Percentiles rank a stretch among this genome's conserved stretches.
These are phyloP conservation scores for Multifurca ochricompacta DNA, from an alignment of 768 basidiomycete species.

Conservation along the genomic window DNA sequence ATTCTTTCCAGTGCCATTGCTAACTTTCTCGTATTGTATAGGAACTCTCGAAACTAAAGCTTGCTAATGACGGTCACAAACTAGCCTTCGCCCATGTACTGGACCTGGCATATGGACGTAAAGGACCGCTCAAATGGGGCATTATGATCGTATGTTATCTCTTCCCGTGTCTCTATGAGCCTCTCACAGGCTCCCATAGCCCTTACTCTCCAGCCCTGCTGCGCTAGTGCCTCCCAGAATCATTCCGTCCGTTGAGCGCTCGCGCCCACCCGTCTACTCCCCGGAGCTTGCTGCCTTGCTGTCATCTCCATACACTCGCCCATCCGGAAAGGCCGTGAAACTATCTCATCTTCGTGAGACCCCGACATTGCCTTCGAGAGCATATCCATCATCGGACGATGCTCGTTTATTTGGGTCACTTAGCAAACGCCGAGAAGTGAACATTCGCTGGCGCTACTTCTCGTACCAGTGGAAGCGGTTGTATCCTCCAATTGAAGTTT, in stretches of 20 bases:
- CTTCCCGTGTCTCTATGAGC: neutral
- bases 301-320: slow-evolving; percentile 41
- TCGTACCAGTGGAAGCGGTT: slow-evolving; percentile 45
- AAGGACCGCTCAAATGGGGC: slow-evolving; percentile 62
- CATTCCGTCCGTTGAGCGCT: slow-evolving; percentile 43
- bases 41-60: slow-evolving; percentile 46
- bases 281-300: slow-evolving; percentile 55
- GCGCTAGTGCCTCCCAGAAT: slow-evolving; percentile 37
- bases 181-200: slow-evolving; percentile 32
- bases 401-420: slow-evolving; percentile 53
- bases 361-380: slow-evolving; percentile 48
- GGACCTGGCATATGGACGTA: slow-evolving; percentile 67
- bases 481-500: slow-evolving; percentile 50
- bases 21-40: slow-evolving; percentile 28
- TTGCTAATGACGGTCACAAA: slow-evolving; percentile 43
- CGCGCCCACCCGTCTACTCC: slow-evolving; percentile 59
- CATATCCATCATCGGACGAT: slow-evolving; percentile 50
- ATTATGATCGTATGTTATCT: slow-evolving; percentile 47
- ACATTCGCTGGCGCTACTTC: slow-evolving; percentile 65
- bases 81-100: slow-evolving; percentile 51
- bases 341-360: slow-evolving; percentile 39
- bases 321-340: slow-evolving; percentile 36
- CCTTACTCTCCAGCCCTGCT: slow-evolving; percentile 43
- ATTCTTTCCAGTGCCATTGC: neutral
- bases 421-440: slow-evolving; percentile 67